phyloP scores from a whole-genome alignment of 495 filamentous ascomycete genomes.

The Hypoxylon trugodes region DNA sequence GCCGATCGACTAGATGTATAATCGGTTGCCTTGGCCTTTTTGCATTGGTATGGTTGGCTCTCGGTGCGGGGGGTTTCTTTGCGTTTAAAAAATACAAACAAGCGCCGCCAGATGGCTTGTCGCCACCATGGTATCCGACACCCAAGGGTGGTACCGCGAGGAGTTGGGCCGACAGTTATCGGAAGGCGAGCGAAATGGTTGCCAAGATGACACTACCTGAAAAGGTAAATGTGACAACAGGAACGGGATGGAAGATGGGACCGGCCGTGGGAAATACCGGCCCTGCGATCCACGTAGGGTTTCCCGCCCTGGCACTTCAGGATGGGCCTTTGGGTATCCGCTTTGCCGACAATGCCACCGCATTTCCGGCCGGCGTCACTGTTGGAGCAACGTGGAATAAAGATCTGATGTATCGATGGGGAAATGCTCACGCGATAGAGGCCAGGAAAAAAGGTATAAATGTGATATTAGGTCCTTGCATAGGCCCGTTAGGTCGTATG shows the following conservation, averaged over 20 bases:
- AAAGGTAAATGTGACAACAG: slow-evolving; percentile 95
- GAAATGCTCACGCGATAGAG: slow-evolving; percentile 73
- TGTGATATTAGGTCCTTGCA: slow-evolving; percentile 76
- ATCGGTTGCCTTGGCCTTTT: slow-evolving; percentile 31
- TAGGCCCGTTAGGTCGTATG: slow-evolving; percentile 81
- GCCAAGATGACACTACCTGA: slow-evolving; percentile 83
- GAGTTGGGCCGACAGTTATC: slow-evolving; percentile 80
- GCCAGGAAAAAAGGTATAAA: slow-evolving; percentile 78
- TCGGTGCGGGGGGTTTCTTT: slow-evolving; percentile 50
- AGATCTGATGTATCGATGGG: slow-evolving; percentile 76
- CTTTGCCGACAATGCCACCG: slow-evolving; percentile 77
- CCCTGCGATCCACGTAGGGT: slow-evolving; percentile 71
- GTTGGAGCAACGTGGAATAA: slow-evolving; percentile 89
- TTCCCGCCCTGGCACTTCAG: slow-evolving; percentile 88
- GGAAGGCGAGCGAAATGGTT: slow-evolving; percentile 82
- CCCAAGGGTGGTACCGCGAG: slow-evolving; percentile 79
- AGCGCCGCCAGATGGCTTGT: slow-evolving; percentile 59
- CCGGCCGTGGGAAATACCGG: slow-evolving; percentile 92
- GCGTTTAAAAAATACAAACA: slow-evolving; percentile 53
- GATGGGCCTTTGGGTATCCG: slow-evolving; percentile 88
- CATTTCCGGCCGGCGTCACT: slow-evolving; percentile 85
- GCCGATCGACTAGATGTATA: slow-evolving; percentile 48
- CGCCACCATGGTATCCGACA: slow-evolving; percentile 85
- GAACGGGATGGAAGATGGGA: slow-evolving; percentile 90
- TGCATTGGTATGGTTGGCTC: slow-evolving; percentile 43